Conservation (phyloP, 768 basidiomycete species). For the Leccinum fibrillosum region DNA sequence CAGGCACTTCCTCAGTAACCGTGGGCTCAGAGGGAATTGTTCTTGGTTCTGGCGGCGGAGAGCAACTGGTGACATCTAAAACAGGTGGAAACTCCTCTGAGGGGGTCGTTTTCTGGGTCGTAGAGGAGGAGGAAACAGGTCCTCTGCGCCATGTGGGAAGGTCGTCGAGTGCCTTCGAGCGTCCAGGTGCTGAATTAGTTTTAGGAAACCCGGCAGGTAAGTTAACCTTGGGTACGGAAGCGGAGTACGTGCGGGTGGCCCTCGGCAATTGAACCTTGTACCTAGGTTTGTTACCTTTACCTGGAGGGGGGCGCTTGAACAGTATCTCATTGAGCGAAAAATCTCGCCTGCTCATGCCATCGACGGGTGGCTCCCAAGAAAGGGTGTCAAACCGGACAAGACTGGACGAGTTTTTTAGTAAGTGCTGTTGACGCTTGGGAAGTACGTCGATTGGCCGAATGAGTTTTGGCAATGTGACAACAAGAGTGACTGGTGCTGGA, state of each 20-base stretch:
- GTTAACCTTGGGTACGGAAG: slow-evolving; percentile 36
- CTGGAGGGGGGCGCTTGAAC: slow-evolving; percentile 43
- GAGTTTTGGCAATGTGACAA: slow-evolving; percentile 47
- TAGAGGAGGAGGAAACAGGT: slow-evolving; percentile 18
- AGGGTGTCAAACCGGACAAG: slow-evolving; percentile 60
- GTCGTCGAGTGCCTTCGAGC: slow-evolving; percentile 35
- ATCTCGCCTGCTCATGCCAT: slow-evolving; percentile 59
- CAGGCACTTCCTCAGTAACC: slow-evolving; percentile 33
- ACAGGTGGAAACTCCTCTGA: slow-evolving; percentile 16
- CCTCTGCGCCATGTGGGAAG: slow-evolving; percentile 40
- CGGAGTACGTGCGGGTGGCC: not conserved
- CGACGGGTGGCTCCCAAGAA: slow-evolving; percentile 69
- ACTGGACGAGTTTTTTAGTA: slow-evolving; percentile 36
- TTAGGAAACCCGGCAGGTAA: slow-evolving; percentile 32
- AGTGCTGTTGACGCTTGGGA: slow-evolving; percentile 44
- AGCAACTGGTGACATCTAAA: slow-evolving; percentile 60
- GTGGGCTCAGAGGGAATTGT: slow-evolving; percentile 25
- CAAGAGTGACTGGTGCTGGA: slow-evolving; percentile 38
- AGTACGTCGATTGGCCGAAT: slow-evolving; percentile 44
- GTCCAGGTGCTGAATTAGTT: slow-evolving; percentile 11
- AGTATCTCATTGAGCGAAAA: slow-evolving; percentile 64
- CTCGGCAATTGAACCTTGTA: slow-evolving; percentile 38
- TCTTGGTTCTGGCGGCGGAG: slow-evolving; percentile 54
- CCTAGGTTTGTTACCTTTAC: slow-evolving; percentile 32
- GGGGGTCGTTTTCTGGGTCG: slow-evolving; percentile 3